These are phyloP conservation scores for Fraxinus paxiana DNA, from an alignment of 305 asterid species.

Conservation along the genomic window DNA sequence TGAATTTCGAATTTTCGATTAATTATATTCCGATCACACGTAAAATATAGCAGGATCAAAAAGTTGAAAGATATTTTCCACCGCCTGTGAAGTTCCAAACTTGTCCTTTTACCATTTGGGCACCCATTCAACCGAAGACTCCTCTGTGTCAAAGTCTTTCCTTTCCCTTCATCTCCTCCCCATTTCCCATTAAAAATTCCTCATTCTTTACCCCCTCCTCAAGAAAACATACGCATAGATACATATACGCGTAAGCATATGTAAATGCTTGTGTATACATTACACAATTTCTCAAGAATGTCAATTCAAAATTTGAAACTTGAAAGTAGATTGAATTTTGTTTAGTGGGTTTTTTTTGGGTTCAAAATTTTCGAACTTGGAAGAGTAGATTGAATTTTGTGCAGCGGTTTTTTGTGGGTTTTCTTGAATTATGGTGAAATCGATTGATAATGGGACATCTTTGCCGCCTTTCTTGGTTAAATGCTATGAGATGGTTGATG, in stretches of 20 bases:
- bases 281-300: not conserved
- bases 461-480: conserved; percentile 82
- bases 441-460: conserved; percentile 62
- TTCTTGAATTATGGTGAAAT: conserved; percentile 60
- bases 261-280: not conserved
- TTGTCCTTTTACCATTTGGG: not conserved
- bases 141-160: not conserved
- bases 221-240: not conserved
- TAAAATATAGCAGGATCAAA: not conserved
- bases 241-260: not conserved
- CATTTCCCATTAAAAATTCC: not conserved
- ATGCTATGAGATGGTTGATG: conserved; percentile 82
- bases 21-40: not conserved
- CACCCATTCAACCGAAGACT: not conserved
- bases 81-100: not conserved
- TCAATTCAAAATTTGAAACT: not conserved
- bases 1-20: too few relatives aligned
- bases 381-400: conserved; percentile 6
- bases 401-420: not conserved
- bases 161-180: not conserved
- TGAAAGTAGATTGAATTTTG: not conserved
- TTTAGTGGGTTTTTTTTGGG: not conserved
- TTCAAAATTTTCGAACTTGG: not conserved
- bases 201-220: not conserved
- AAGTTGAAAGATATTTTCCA: not conserved